A percentile compares a stretch with the other conserved stretches of the same genome.
Evolutionary conservation across 2,329 filamentous ascomycete species (phyloP).

Genomic region (Stromatinia cepivora): DNA sequence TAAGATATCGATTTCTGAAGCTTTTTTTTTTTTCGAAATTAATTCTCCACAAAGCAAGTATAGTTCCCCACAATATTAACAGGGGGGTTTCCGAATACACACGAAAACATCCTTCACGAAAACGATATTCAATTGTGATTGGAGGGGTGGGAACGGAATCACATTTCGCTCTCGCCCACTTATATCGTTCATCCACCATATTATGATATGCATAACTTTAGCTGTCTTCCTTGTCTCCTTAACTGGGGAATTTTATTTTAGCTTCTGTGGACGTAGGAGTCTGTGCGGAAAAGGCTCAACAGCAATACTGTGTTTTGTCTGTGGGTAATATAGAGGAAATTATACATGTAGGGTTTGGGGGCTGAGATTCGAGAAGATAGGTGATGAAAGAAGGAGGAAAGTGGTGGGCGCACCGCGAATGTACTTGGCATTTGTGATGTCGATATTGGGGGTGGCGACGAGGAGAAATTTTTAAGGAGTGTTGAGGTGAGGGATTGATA

Average conservation of each 20-base stretch:
- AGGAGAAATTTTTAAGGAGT: background rate
- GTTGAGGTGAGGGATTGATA: background rate
- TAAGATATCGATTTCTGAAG: background rate
- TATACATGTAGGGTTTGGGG: slow-evolving; percentile 13
- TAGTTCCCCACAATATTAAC: background rate
- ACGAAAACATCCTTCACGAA: slow-evolving; percentile 6
- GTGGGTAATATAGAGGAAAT: slow-evolving; percentile 15
- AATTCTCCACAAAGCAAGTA: background rate
- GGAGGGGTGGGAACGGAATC: background rate
- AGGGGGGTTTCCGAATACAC: background rate
- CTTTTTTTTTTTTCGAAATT: background rate
- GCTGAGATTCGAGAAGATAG: background rate
- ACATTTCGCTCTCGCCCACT: background rate
- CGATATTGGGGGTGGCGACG: background rate
- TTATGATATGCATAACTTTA: background rate
- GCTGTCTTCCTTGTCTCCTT: background rate
- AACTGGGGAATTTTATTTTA: background rate
- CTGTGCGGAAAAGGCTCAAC: background rate
- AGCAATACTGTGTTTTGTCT: background rate
- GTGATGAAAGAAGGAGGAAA: background rate
- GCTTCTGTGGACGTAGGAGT: background rate
- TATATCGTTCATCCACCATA: background rate
- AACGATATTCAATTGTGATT: background rate
- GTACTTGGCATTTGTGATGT: background rate
- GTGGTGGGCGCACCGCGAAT: background rate